Evolutionary conservation across 2,329 filamentous ascomycete genomes (phyloP), one percentile per base, ranked within the genome.

Genomic region (Hymenotorrendiella dingleyae): DNA sequence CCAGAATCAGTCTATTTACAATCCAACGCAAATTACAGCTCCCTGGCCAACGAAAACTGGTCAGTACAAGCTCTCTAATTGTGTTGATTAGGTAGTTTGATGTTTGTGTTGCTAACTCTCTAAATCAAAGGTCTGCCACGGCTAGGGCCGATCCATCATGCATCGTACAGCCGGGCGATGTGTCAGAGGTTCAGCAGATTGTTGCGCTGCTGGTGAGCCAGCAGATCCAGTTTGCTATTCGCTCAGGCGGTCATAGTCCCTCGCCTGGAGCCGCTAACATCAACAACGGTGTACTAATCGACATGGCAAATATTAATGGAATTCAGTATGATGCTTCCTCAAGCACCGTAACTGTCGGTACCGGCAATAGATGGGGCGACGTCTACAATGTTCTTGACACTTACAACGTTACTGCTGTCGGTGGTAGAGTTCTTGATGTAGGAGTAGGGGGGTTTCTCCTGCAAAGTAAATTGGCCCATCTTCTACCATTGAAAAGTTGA

Each of bases 211-310:
- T 39, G 6, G 36, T 39, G n/a, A 9, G 3, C 3, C 4, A 4
- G 9, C 21, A 39, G 6, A 11, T 39, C 3, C 24, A 62, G 89
- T 70, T 70, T 50, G 64, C 67, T 3, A 58, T 64, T 22, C 63
- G 64, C 23, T 62, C 64, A 42, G 66, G 66, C 14, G 68, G 67
- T 1, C 68, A 70, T 53, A 60, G 62, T 12, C 58, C 62, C 3
- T 62, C 64, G 49, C 54, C 59, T 0, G 58, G 59, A 6, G 52
- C 59, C 4, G 62, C 65, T 0, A 67, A 54, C 36, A 63, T 58
- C 36, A 46, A 60, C 6, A 61, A 51, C 1, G 59, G 59, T 2
- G 40, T 60, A 29, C 40, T 58, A 12, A 56, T 67, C 35, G 55
- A 59, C 27, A 36, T 67, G 17, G 56, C 55, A 21, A 48, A 49